Evolutionary conservation across 768 basidiomycete species (phyloP).

Genomic region (Chalciporus sphaerocephalus): DNA sequence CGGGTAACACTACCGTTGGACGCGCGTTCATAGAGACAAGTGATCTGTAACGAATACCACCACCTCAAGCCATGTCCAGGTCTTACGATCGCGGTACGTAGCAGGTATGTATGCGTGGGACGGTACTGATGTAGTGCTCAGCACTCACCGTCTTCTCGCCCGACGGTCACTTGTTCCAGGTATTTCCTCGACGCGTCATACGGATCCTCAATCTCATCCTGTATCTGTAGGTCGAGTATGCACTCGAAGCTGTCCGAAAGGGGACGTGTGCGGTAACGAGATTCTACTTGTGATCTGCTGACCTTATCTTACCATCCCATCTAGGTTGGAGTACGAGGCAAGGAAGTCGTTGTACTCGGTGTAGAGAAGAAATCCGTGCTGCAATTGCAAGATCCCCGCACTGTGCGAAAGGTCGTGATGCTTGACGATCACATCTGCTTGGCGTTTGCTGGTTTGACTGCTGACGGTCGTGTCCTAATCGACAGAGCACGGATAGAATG

Average conservation of each 20-base stretch:
- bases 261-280: constrained; percentile 89
- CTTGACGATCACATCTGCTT: constrained; percentile 96
- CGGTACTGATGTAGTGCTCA: constrained; percentile 30
- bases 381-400: constrained; percentile 96
- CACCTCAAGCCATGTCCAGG: constrained; percentile 62
- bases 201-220: constrained; percentile 10
- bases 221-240: constrained; percentile 87
- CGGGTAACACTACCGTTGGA: constrained; percentile 31
- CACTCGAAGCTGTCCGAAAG: constrained; percentile 93
- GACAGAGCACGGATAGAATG: constrained; percentile 98
- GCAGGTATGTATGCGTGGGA: neutral
- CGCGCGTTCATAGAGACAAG: constrained; percentile 45
- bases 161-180: constrained; percentile 98
- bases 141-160: constrained; percentile 98
- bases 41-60: constrained; percentile 5
- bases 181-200: constrained; percentile 36
- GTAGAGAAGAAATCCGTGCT: constrained; percentile 99
- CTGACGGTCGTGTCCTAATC: constrained; percentile 95
- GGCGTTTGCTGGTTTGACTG: constrained; percentile 96
- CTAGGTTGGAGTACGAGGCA: constrained; percentile 93
- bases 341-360: constrained; percentile 91
- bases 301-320: constrained; percentile 5
- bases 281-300: neutral
- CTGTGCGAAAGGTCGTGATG: constrained; percentile 97
- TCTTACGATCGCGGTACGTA: constrained; percentile 91